These are phyloP conservation scores for Tetrahymena malaccensis DNA, from an alignment of 73 alveolate species.

Conservation along the genomic window DNA sequence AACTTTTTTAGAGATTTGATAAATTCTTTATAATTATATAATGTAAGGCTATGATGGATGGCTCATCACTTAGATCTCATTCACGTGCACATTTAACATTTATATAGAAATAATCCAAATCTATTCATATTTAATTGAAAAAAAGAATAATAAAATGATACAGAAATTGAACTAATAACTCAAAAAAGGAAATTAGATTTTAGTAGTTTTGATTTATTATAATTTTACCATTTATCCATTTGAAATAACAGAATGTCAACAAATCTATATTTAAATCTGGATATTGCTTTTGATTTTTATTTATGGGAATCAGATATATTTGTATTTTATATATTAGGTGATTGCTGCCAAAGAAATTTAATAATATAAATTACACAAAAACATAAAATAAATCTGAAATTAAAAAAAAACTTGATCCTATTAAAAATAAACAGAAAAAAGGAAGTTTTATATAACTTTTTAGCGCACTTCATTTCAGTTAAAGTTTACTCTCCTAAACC, in stretches of 20 bases:
- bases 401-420: background rate
- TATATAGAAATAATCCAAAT: too few species aligned
- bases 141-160: too few species aligned
- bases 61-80: too few species aligned
- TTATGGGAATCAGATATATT: background rate
- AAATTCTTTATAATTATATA: background rate
- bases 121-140: background rate
- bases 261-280: background rate
- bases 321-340: background rate
- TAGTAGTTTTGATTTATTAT: background rate
- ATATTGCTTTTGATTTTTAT: background rate
- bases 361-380: background rate
- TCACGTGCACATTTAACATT: background rate
- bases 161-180: too few species aligned
- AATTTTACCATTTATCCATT: background rate
- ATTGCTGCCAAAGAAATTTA: background rate
- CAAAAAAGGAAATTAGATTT: too few species aligned
- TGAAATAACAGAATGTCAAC: background rate
- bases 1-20: background rate
- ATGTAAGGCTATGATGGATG: background rate
- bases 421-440: background rate
- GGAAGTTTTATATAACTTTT: background rate
- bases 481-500: background rate
- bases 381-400: background rate
- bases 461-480: background rate